Evolutionary conservation across 192 early-diverging fungal species (phyloP).

Genomic region (Umbelopsis sp.): DNA sequence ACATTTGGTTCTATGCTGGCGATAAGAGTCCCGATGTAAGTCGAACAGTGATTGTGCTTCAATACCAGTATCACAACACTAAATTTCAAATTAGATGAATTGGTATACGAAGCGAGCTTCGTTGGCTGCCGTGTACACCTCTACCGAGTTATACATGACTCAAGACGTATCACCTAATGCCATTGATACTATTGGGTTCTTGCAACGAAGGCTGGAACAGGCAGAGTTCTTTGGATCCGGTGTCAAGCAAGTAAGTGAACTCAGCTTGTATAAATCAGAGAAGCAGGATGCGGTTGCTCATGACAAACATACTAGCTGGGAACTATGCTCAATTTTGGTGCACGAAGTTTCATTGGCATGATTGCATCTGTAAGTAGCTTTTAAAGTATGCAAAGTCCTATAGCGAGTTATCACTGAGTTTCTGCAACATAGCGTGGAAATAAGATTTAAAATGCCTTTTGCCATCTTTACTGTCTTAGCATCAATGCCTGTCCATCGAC

Average conservation of each 20-base stretch:
- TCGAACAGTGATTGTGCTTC: neutral
- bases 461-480: too few species aligned
- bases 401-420: neutral
- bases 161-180: slow-evolving; percentile 80
- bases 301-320: slow-evolving; percentile 20
- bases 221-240: slow-evolving; percentile 61
- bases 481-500: too few species aligned
- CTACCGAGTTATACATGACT: slow-evolving; percentile 93
- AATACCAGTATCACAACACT: neutral
- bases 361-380: slow-evolving; percentile 48
- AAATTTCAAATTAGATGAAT: slow-evolving; percentile 64
- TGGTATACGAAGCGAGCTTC: slow-evolving; percentile 87
- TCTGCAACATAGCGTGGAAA: slow-evolving; percentile 5
- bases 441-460: slow-evolving; percentile 2
- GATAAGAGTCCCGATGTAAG: slow-evolving; percentile 79
- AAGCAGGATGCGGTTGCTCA: neutral
- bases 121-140: slow-evolving; percentile 82
- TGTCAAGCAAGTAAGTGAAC: slow-evolving; percentile 42
- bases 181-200: slow-evolving; percentile 74
- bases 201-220: slow-evolving; percentile 79
- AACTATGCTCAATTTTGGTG: slow-evolving; percentile 49
- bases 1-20: slow-evolving; percentile 88
- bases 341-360: slow-evolving; percentile 46
- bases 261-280: slow-evolving; percentile 2
- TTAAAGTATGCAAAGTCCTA: neutral